These are phyloP conservation scores for Ceratopteris richardii DNA, from an alignment of 75 land plant species.

Conservation along the genomic window DNA sequence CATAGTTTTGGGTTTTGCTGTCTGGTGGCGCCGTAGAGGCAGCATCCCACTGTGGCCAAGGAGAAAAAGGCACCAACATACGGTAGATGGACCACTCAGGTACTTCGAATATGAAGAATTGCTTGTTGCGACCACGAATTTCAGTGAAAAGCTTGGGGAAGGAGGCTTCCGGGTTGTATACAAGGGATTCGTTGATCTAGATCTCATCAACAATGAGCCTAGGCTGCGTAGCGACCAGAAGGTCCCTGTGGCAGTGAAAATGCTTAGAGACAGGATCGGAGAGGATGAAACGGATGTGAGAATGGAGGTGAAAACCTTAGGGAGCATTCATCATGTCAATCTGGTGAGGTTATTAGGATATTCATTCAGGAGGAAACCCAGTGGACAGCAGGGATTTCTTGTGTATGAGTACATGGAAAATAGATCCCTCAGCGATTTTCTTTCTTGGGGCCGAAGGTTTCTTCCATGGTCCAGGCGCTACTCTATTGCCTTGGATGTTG, in stretches of 20 bases:
- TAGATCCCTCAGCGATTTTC: not conserved
- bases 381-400: not conserved
- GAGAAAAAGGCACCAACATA: not conserved
- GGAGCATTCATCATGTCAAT: constrained; percentile 25
- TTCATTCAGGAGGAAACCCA: constrained; percentile 3
- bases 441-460: not conserved
- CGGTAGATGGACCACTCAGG: too few species aligned
- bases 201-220: not conserved
- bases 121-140: constrained; percentile 16
- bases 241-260: not conserved
- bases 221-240: not conserved
- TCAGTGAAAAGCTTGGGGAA: constrained; percentile 15
- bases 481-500: constrained; percentile 26
- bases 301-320: constrained; percentile 20
- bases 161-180: constrained; percentile 25
- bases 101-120: too few species aligned
- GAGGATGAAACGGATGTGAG: constrained; percentile 3
- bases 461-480: constrained; percentile 17
- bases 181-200: constrained; percentile 8
- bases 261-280: not conserved
- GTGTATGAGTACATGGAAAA: constrained; percentile 4
- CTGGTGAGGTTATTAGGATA: constrained; percentile 28
- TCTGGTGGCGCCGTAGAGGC: not conserved
- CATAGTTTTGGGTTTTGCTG: not conserved
- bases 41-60: not conserved